Evolutionary conservation across 2,329 filamentous ascomycete species (phyloP).

Genomic region (Teratosphaeria epicoccoides): DNA sequence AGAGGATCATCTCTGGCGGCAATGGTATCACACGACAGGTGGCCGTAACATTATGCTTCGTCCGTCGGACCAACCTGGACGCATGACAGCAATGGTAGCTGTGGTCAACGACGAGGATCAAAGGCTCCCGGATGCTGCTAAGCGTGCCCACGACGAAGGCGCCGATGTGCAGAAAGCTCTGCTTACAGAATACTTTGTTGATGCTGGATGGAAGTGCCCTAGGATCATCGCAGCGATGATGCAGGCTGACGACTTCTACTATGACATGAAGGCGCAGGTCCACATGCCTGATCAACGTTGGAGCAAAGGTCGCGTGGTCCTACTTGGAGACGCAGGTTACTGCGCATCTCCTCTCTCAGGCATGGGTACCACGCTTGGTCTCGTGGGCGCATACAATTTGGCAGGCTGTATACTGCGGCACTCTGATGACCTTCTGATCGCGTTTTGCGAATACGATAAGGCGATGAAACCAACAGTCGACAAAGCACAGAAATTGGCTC

Average conservation of each 20-base stretch:
- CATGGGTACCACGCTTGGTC: conserved; percentile 26
- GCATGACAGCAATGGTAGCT: conserved; percentile 17
- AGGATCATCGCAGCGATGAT: conserved; percentile 20
- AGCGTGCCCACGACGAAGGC: conserved; percentile 8
- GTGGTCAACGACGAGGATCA: conserved; percentile 15
- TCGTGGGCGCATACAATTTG: conserved; percentile 26
- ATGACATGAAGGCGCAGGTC: conserved; percentile 22
- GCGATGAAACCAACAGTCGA: conserved; percentile 13
- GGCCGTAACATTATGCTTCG: conserved; percentile 22
- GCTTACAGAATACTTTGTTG: conserved; percentile 17
- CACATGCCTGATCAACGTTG: conserved; percentile 17
- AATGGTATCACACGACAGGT: conserved; percentile 22
- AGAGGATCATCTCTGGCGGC: conserved; percentile 20
- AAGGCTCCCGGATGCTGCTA: conserved; percentile 10
- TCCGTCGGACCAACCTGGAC: conserved; percentile 13
- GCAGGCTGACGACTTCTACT: conserved; percentile 24
- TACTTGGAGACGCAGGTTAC: conserved; percentile 24
- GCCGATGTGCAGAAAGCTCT: conserved; percentile 18
- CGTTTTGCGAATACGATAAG: conserved; percentile 11
- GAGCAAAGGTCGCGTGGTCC: conserved; percentile 21
- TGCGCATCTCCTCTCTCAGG: conserved; percentile 24
- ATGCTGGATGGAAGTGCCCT: conserved; percentile 20
- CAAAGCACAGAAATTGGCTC: conserved; percentile 11
- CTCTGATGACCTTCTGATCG: conserved; percentile 11
- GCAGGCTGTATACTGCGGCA: conserved; percentile 19